phyloP scores from a whole-genome alignment of 2,329 filamentous ascomycete genomes.

The Allantophomopsis cytisporea region DNA sequence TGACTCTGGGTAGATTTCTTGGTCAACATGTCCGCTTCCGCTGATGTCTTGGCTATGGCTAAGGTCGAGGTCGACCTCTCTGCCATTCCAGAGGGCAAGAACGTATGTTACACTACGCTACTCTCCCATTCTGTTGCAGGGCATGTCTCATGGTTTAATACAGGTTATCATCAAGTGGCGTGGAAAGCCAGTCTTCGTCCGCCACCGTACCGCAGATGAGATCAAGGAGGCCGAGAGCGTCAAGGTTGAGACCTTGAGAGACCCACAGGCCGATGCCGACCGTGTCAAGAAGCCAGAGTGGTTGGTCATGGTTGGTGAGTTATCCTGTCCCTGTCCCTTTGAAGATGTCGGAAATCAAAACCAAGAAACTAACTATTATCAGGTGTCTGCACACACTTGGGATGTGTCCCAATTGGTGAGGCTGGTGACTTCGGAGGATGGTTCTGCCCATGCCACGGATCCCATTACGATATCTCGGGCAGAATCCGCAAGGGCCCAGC shows the following conservation, averaged over 20 bases:
- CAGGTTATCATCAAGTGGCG: slow-evolving; percentile 99
- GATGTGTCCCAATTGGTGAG: slow-evolving; percentile 98
- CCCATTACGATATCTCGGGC: slow-evolving; percentile 98
- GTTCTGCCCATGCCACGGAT: slow-evolving; percentile 99
- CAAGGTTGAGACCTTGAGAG: slow-evolving; percentile 71
- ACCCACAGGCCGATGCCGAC: slow-evolving; percentile 81
- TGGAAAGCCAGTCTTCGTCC: slow-evolving; percentile 99
- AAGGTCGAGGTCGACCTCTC: slow-evolving; percentile 96
- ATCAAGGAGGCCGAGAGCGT: slow-evolving; percentile 90
- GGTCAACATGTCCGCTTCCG: slow-evolving; percentile 98
- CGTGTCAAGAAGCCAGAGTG: slow-evolving; percentile 98
- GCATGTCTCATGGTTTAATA: slow-evolving; percentile 4
- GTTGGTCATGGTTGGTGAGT: slow-evolving; percentile 90
- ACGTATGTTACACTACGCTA: slow-evolving; percentile 45
- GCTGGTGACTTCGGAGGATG: slow-evolving; percentile 96
- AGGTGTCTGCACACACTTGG: slow-evolving; percentile 98
- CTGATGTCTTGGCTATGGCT: slow-evolving; percentile 96
- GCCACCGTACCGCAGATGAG: slow-evolving; percentile 86
- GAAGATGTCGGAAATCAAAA: background rate
- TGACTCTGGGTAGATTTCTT: slow-evolving; percentile 66
- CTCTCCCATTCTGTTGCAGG: background rate
- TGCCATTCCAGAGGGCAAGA: slow-evolving; percentile 97
- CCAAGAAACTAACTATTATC: slow-evolving; percentile 2
- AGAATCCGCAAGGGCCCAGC: slow-evolving; percentile 96
- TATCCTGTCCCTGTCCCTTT: background rate